Conservation (phyloP, 2,329 filamentous ascomycete species). For the Colletotrichum sp. region DNA sequence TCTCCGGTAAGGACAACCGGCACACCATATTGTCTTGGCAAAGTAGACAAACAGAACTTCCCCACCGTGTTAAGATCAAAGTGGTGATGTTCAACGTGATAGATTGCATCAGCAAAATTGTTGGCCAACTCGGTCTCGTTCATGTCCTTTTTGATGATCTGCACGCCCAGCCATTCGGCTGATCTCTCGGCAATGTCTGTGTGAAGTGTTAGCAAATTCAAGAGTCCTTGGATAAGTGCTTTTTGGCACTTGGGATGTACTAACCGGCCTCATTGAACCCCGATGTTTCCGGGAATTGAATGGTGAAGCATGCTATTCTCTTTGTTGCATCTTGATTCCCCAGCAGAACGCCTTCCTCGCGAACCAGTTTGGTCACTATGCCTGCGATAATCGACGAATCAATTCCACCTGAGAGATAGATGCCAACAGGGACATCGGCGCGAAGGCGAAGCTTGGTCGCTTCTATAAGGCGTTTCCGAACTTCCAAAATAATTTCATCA, state of each 20-base stretch:
- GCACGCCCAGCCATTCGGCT: constrained; percentile 35
- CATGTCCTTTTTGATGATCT: constrained; percentile 28
- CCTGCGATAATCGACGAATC: constrained; percentile 63
- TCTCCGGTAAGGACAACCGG: constrained; percentile 61
- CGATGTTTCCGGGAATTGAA: constrained; percentile 54
- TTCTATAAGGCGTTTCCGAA: constrained; percentile 55
- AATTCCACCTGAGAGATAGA: constrained; percentile 63
- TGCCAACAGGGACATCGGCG: constrained; percentile 62
- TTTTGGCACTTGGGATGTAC: not conserved
- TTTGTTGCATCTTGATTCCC: constrained; percentile 40
- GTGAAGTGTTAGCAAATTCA: not conserved
- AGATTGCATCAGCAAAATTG: constrained; percentile 33
- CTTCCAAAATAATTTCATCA: constrained; percentile 55
- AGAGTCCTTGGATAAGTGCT: not conserved
- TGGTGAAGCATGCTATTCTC: constrained; percentile 47
- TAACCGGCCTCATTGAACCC: constrained; percentile 55
- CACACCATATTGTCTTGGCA: constrained; percentile 49
- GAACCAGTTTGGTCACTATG: constrained; percentile 56
- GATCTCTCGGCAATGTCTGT: constrained; percentile 36
- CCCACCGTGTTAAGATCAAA: constrained; percentile 57
- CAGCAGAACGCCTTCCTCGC: constrained; percentile 48
- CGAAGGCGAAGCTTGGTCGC: constrained; percentile 55
- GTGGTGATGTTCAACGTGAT: constrained; percentile 35
- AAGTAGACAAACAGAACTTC: constrained; percentile 52
- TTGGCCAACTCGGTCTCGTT: constrained; percentile 32